A percentile compares a stretch with the other conserved stretches of the same genome.
Evolutionary conservation across 768 basidiomycete species (phyloP).

Genomic region (Neoboletus brunneissimus): DNA sequence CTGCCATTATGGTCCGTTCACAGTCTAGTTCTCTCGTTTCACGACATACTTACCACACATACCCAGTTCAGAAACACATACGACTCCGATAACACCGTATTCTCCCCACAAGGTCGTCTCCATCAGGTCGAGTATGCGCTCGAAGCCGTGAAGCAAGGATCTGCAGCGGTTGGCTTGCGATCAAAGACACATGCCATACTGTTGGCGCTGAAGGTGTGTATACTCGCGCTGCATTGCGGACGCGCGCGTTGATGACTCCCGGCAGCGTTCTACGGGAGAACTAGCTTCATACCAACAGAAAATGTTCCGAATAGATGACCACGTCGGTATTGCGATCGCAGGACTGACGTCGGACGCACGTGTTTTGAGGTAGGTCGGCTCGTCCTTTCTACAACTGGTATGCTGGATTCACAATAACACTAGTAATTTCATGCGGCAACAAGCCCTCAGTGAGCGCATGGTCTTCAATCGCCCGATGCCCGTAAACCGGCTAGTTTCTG

Average conservation of each 20-base stretch:
- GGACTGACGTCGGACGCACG: slow-evolving; percentile 98
- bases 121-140: slow-evolving; percentile 99
- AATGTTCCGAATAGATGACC: slow-evolving; percentile 99
- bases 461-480: slow-evolving; percentile 93
- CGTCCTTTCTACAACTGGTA: neutral
- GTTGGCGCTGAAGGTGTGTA: slow-evolving; percentile 82
- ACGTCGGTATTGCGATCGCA: slow-evolving; percentile 98
- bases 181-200: slow-evolving; percentile 94
- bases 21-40: neutral
- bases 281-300: slow-evolving; percentile 99
- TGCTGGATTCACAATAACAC: neutral
- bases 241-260: slow-evolving; percentile 3
- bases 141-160: slow-evolving; percentile 99
- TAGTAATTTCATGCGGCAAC: slow-evolving; percentile 99
- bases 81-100: slow-evolving; percentile 98
- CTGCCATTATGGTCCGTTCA: slow-evolving; percentile 32
- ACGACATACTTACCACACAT: slow-evolving; percentile 1
- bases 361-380: slow-evolving; percentile 70
- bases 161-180: slow-evolving; percentile 94
- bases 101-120: slow-evolving; percentile 93
- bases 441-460: slow-evolving; percentile 95
- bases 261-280: slow-evolving; percentile 95
- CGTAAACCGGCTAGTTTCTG: slow-evolving; percentile 87
- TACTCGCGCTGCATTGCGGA: neutral
- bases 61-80: slow-evolving; percentile 90